A percentile compares a stretch with the other conserved stretches of the same genome.
phyloP scores from a whole-genome alignment of 495 filamentous ascomycete genomes.

The Cercophora sp. region DNA sequence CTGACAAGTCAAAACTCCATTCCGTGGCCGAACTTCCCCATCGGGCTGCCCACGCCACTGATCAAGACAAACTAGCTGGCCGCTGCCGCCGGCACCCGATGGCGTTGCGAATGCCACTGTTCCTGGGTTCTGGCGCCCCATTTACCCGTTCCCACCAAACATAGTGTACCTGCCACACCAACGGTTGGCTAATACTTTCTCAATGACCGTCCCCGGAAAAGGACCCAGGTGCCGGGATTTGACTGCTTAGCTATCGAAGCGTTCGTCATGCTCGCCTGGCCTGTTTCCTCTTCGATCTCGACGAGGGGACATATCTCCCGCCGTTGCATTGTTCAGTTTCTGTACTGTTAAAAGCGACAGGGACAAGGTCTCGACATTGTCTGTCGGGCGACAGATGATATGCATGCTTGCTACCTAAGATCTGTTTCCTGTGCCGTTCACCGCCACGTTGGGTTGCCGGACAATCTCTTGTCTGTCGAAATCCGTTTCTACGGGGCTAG shows the following conservation, averaged over 20 bases:
- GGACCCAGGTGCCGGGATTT: neutral
- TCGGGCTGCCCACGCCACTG: slow-evolving; percentile 9
- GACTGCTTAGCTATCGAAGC: neutral
- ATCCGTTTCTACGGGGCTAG: slow-evolving; percentile 17
- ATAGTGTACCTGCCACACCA: too few relatives aligned
- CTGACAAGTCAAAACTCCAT: slow-evolving; percentile 14
- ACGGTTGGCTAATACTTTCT: too few relatives aligned
- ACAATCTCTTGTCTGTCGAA: slow-evolving; percentile 23
- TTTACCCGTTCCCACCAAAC: too few relatives aligned
- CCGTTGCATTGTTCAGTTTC: slow-evolving; percentile 14
- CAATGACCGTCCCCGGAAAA: neutral
- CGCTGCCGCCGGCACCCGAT: slow-evolving; percentile 12
- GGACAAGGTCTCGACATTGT: slow-evolving; percentile 29
- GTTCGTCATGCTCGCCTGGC: slow-evolving; percentile 1
- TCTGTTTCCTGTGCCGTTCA: slow-evolving; percentile 31
- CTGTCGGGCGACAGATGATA: slow-evolving; percentile 29
- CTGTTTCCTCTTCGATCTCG: slow-evolving; percentile 3
- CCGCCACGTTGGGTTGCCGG: slow-evolving; percentile 32
- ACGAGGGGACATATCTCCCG: slow-evolving; percentile 5
- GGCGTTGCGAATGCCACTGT: slow-evolving; percentile 9
- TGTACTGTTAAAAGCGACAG: slow-evolving; percentile 22
- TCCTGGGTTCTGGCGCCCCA: too few relatives aligned
- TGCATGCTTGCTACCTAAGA: slow-evolving; percentile 36
- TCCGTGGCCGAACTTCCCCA: slow-evolving; percentile 3
- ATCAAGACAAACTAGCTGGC: slow-evolving; percentile 8